Evolutionary conservation across 1,139 yeast species (phyloP).

Genomic region (Magnusiomyces clavatus): DNA sequence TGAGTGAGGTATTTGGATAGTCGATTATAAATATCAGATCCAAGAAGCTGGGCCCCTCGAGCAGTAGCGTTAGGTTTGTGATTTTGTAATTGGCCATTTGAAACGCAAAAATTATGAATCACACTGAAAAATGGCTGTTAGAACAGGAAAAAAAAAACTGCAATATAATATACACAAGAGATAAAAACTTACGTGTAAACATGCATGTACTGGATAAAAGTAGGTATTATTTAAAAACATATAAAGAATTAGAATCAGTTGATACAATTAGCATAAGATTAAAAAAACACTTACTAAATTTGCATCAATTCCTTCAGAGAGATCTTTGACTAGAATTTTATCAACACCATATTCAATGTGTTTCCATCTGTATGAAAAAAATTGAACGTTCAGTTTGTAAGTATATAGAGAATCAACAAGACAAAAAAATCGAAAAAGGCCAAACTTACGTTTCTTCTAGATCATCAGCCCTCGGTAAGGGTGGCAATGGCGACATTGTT

Average conservation of each 20-base stretch:
- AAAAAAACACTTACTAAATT: constrained; percentile 24
- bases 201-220: constrained; percentile 30
- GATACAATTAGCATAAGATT: background rate
- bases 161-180: background rate
- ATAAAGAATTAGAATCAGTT: background rate
- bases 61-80: background rate
- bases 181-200: constrained; percentile 30
- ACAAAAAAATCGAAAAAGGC: background rate
- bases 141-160: background rate
- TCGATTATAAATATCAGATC: constrained; percentile 79
- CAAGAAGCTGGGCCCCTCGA: constrained; percentile 48
- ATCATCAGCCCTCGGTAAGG: constrained; percentile 3
- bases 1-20: constrained; percentile 56
- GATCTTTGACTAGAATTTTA: constrained; percentile 32
- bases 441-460: constrained; percentile 4
- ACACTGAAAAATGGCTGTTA: constrained; percentile 48
- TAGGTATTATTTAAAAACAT: constrained; percentile 4
- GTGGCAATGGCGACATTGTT: constrained; percentile 2
- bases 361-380: constrained; percentile 28
- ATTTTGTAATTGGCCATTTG: background rate
- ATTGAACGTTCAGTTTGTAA: background rate
- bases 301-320: constrained; percentile 32
- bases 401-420: background rate
- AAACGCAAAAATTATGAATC: constrained; percentile 85
- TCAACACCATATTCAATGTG: constrained; percentile 35